A percentile compares a stretch with the other conserved stretches of the same genome.
Conservation (phyloP, 2,329 filamentous ascomycete species). For the Sporothrix curviconia region DNA sequence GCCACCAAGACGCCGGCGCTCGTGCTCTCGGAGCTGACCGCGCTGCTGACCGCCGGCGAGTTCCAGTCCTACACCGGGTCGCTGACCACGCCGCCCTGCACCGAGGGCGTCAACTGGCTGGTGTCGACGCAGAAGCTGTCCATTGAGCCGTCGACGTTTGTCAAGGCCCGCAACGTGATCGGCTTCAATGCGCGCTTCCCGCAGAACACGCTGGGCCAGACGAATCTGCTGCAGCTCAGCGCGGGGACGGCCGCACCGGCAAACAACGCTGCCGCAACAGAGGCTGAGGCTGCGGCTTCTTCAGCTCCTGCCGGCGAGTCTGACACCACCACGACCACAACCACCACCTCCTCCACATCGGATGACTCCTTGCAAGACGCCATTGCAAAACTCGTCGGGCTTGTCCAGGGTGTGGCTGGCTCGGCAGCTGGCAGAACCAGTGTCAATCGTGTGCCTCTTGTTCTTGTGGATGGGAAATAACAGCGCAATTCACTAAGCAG, state of each 20-base stretch:
- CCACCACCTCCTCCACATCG: too few species aligned
- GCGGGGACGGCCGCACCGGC: too few species aligned
- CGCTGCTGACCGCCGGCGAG: conserved; percentile 29
- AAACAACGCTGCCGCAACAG: too few species aligned
- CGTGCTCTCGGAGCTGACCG: conserved; percentile 37
- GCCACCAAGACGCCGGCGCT: conserved; percentile 35
- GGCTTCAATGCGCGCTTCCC: conserved; percentile 43
- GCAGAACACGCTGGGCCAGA: conserved; percentile 36
- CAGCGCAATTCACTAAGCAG: too few species aligned
- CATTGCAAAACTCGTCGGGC: too few species aligned
- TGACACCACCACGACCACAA: neutral
- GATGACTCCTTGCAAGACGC: too few species aligned
- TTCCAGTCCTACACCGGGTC: conserved; percentile 42
- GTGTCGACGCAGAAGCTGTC: conserved; percentile 38
- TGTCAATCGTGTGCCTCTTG: too few species aligned
- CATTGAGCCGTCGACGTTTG: conserved; percentile 33
- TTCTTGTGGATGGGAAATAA: too few species aligned
- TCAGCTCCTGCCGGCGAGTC: neutral
- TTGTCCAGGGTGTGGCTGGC: too few species aligned
- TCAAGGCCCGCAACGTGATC: conserved; percentile 35
- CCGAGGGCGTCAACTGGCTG: conserved; percentile 42
- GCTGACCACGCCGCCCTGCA: conserved; percentile 44
- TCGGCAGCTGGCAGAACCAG: too few species aligned
- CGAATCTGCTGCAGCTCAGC: conserved; percentile 27
- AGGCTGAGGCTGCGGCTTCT: too few species aligned